Percentiles rank a stretch among this genome's conserved stretches.
These are phyloP conservation scores for Leavenworthia alabamica DNA, from an alignment of 345 rosid genomes.

Conservation along the genomic window DNA sequence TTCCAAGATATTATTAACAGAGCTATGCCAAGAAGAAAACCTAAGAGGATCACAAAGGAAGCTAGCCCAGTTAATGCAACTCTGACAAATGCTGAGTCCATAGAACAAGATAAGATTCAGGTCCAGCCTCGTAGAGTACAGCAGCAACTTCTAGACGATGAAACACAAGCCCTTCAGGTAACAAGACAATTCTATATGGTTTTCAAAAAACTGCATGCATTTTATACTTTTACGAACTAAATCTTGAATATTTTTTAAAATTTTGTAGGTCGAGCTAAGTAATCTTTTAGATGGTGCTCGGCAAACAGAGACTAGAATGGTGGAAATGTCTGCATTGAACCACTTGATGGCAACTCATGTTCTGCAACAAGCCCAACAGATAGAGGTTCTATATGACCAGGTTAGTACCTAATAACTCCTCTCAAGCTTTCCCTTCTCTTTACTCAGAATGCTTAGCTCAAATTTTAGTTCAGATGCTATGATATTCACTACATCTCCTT, in stretches of 20 bases:
- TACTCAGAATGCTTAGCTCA: too few species aligned
- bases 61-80: slow-evolving; percentile 35
- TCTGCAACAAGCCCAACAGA: slow-evolving; percentile 93
- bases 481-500: background rate
- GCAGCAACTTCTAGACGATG: slow-evolving; percentile 75
- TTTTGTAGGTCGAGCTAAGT: slow-evolving; percentile 72
- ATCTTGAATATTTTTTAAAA: slow-evolving; percentile 12
- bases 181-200: slow-evolving; percentile 16
- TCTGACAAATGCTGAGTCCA: slow-evolving; percentile 30
- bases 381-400: slow-evolving; percentile 80
- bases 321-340: slow-evolving; percentile 95
- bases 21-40: slow-evolving; percentile 74
- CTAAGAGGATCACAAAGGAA: slow-evolving; percentile 38
- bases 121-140: slow-evolving; percentile 45
- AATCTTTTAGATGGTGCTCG: slow-evolving; percentile 79
- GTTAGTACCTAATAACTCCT: slow-evolving; percentile 34
- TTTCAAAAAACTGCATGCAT: background rate
- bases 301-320: slow-evolving; percentile 93
- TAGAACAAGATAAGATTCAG: slow-evolving; percentile 44
- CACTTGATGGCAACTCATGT: slow-evolving; percentile 93
- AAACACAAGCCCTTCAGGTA: slow-evolving; percentile 93
- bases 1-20: slow-evolving; percentile 82
- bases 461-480: background rate
- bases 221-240: background rate
- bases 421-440: slow-evolving; percentile 3